These are phyloP conservation scores for Paulownia fortunei DNA, from an alignment of 257 asterid genomes.

Conservation along the genomic window DNA sequence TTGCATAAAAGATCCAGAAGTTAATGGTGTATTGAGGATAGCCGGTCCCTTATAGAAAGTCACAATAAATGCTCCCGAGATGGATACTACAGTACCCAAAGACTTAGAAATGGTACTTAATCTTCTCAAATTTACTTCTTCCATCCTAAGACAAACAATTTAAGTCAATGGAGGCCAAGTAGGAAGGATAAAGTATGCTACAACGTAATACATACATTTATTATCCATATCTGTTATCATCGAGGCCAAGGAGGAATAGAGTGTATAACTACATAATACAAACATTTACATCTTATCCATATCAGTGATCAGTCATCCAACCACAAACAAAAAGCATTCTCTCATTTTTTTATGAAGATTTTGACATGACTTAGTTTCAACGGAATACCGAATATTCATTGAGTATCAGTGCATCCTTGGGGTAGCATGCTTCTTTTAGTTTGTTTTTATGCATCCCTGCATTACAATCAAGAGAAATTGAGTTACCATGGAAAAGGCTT, in stretches of 20 bases:
- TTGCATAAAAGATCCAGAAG: constrained; percentile 26
- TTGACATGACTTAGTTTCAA: too few species aligned
- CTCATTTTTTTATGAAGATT: background rate
- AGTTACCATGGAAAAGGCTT: background rate
- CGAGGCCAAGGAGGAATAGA: background rate
- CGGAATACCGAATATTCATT: too few species aligned
- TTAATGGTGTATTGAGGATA: constrained; percentile 41
- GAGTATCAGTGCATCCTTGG: too few species aligned
- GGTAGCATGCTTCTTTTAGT: too few species aligned
- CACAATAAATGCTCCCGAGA: constrained; percentile 59
- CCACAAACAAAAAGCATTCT: background rate
- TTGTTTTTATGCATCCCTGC: too few species aligned
- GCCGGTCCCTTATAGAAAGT: constrained; percentile 62
- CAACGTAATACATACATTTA: background rate
- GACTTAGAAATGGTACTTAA: constrained; percentile 49
- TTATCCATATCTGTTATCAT: background rate
- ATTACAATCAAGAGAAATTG: too few species aligned
- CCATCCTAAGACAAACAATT: constrained; percentile 52
- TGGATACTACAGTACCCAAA: constrained; percentile 55
- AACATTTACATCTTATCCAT: background rate
- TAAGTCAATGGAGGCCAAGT: constrained; percentile 14
- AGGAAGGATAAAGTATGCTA: background rate
- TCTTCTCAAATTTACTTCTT: constrained; percentile 45
- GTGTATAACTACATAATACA: background rate
- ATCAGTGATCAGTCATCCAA: background rate